Conservation (phyloP, 108 stramenopile species). For the Discostella pseudostelligera region DNA sequence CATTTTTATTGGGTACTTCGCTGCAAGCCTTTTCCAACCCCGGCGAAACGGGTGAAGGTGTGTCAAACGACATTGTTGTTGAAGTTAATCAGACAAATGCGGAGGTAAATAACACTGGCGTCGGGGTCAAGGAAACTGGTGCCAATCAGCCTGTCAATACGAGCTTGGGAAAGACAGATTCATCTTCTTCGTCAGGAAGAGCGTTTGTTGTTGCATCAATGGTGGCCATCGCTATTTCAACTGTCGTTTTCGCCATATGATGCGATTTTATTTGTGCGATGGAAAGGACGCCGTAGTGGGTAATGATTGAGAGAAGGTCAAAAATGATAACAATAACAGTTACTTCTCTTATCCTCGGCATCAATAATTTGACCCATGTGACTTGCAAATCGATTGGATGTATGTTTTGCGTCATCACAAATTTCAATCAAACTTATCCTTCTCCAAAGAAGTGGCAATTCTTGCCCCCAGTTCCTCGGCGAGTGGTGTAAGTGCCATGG, state of each 20-base stretch:
- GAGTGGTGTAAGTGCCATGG: slow-evolving; percentile 92
- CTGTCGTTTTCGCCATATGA: background rate
- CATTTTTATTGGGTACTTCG: background rate
- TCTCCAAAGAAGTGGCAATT: slow-evolving; percentile 32
- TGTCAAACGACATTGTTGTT: background rate
- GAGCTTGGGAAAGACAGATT: background rate
- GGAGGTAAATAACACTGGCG: background rate
- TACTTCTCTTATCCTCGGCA: too few species aligned
- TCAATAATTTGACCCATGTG: too few species aligned
- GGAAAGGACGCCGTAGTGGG: too few species aligned
- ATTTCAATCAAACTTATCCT: slow-evolving; percentile 15
- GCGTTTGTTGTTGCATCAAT: background rate
- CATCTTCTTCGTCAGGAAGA: background rate
- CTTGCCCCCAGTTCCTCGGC: slow-evolving; percentile 64
- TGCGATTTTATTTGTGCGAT: too few species aligned
- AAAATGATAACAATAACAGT: too few species aligned
- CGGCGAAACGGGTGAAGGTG: too few species aligned
- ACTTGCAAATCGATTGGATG: too few species aligned
- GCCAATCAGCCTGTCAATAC: background rate
- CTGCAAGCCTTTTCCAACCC: background rate
- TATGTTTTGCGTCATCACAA: background rate
- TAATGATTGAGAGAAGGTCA: too few species aligned
- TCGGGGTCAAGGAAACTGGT: background rate
- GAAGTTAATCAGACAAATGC: background rate
- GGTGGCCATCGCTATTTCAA: background rate